Percentiles rank a stretch among this genome's conserved stretches.
Evolutionary conservation across 441 rosid genomes (phyloP).

Genomic region (Eruca vesicaria): DNA sequence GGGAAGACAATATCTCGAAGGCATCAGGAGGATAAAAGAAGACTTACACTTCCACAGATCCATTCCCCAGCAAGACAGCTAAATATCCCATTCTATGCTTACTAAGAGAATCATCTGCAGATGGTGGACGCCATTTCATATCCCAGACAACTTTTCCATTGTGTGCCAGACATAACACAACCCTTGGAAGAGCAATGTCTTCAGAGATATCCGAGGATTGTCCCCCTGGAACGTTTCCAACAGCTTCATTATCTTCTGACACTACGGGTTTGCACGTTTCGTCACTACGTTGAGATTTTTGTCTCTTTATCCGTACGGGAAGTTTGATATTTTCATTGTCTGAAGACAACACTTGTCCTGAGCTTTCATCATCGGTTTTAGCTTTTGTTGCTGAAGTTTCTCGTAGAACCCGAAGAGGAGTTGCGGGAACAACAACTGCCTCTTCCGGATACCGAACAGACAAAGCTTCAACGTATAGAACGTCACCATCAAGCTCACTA

Average conservation of each 20-base stretch:
- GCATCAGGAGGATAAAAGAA: slow-evolving; percentile 9
- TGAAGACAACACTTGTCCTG: slow-evolving; percentile 20
- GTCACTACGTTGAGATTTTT: slow-evolving; percentile 31
- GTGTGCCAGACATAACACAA: slow-evolving; percentile 83
- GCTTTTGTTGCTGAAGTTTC: slow-evolving; percentile 28
- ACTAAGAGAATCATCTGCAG: slow-evolving; percentile 42
- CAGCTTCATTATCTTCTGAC: slow-evolving; percentile 39
- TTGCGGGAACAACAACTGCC: slow-evolving; percentile 41
- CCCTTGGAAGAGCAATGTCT: slow-evolving; percentile 66
- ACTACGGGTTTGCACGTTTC: slow-evolving; percentile 27
- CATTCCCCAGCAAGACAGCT: slow-evolving; percentile 87
- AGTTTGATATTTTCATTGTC: slow-evolving; percentile 37
- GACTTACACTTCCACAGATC: slow-evolving; percentile 93
- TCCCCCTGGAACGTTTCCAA: slow-evolving; percentile 35
- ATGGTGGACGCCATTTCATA: slow-evolving; percentile 78
- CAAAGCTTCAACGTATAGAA: slow-evolving; percentile 43
- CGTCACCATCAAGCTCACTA: slow-evolving; percentile 34
- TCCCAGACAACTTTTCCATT: slow-evolving; percentile 96
- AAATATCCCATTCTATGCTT: slow-evolving; percentile 82
- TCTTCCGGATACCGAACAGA: slow-evolving; percentile 48
- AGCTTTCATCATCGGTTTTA: slow-evolving; percentile 22
- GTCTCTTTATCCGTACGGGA: slow-evolving; percentile 35
- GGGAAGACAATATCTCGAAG: background rate
- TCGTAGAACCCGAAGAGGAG: slow-evolving; percentile 31
- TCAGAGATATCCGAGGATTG: slow-evolving; percentile 36